A percentile compares a stretch with the other conserved stretches of the same genome.
phyloP scores from a whole-genome alignment of 371 early-diverging fungal genomes.

The Mucor lusitanicus region DNA sequence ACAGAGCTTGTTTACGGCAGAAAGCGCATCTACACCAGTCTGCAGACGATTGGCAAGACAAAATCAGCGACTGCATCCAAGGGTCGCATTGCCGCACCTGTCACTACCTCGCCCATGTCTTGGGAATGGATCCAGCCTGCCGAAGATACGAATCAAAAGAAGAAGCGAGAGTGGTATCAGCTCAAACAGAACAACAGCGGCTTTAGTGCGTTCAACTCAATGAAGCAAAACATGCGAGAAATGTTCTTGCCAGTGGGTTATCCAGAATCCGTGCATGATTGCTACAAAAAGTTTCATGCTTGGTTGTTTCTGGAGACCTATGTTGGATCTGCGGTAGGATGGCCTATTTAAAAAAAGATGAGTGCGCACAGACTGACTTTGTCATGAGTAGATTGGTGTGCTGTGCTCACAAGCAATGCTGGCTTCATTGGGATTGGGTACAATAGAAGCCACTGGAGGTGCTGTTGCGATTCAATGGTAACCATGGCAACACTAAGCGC shows the following conservation, averaged over 20 bases:
- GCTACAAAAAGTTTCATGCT: slow-evolving; percentile 62
- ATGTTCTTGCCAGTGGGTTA: slow-evolving; percentile 71
- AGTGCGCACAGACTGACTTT: background rate
- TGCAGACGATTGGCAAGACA: slow-evolving; percentile 47
- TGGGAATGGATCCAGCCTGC: slow-evolving; percentile 51
- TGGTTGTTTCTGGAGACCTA: slow-evolving; percentile 70
- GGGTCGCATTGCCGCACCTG: slow-evolving; percentile 37
- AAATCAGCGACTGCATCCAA: slow-evolving; percentile 47
- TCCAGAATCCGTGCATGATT: slow-evolving; percentile 54
- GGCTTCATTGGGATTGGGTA: slow-evolving; percentile 60
- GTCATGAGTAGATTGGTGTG: slow-evolving; percentile 56
- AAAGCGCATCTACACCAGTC: slow-evolving; percentile 55
- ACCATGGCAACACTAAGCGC: background rate
- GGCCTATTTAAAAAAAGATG: background rate
- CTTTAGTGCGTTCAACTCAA: slow-evolving; percentile 25
- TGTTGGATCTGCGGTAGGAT: slow-evolving; percentile 61
- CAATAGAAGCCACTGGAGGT: slow-evolving; percentile 59
- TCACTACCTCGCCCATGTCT: slow-evolving; percentile 45
- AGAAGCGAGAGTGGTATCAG: slow-evolving; percentile 20
- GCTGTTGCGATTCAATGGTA: slow-evolving; percentile 77
- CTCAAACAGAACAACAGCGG: slow-evolving; percentile 15
- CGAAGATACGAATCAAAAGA: slow-evolving; percentile 11
- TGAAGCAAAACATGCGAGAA: slow-evolving; percentile 53
- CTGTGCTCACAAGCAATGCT: slow-evolving; percentile 77
- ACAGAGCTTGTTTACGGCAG: slow-evolving; percentile 60